Percentiles rank a stretch among this genome's conserved stretches.
phyloP scores from a whole-genome alignment of 495 filamentous ascomycete genomes.

The Aspergillus biplanus region DNA sequence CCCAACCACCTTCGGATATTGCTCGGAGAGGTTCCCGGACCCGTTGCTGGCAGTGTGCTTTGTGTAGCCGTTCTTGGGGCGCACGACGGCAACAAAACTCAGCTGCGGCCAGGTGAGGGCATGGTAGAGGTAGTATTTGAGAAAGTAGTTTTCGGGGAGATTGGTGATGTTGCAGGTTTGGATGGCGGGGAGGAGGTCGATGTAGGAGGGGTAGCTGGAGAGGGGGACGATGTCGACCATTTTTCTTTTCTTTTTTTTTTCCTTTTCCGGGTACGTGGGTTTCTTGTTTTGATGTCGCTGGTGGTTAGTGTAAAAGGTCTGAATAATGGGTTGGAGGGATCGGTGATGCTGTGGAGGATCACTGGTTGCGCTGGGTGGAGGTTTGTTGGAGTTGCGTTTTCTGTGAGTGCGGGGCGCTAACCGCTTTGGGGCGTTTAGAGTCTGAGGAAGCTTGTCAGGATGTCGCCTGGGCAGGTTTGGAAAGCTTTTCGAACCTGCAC shows the following conservation, averaged over 20 bases:
- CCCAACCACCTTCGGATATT: conserved; percentile 96
- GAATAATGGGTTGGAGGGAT: background rate
- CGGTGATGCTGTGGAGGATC: background rate
- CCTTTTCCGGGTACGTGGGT: background rate
- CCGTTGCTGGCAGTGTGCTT: conserved; percentile 18
- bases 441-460: background rate
- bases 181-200: conserved; percentile 81
- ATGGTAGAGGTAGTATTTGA: conserved; percentile 99
- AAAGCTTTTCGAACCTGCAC: too few species aligned
- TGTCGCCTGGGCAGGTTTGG: too few species aligned
- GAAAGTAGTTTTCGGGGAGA: conserved; percentile 98
- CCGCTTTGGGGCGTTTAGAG: background rate
- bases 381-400: conserved; percentile 2
- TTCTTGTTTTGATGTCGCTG: background rate
- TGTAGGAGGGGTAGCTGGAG: conserved; percentile 53
- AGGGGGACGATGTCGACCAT: conserved; percentile 59
- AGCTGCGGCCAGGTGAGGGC: conserved; percentile 97
- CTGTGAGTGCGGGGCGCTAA: conserved; percentile 6
- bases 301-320: background rate
- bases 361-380: background rate
- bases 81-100: conserved; percentile 93
- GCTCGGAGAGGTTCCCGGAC: conserved; percentile 54
- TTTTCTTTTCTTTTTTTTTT: conserved; percentile 24
- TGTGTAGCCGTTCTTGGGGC: conserved; percentile 64
- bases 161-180: conserved; percentile 99